A percentile compares a stretch with the other conserved stretches of the same genome.
Conservation (phyloP, 495 filamentous ascomycete species). For the Aspergillus ostianus region DNA sequence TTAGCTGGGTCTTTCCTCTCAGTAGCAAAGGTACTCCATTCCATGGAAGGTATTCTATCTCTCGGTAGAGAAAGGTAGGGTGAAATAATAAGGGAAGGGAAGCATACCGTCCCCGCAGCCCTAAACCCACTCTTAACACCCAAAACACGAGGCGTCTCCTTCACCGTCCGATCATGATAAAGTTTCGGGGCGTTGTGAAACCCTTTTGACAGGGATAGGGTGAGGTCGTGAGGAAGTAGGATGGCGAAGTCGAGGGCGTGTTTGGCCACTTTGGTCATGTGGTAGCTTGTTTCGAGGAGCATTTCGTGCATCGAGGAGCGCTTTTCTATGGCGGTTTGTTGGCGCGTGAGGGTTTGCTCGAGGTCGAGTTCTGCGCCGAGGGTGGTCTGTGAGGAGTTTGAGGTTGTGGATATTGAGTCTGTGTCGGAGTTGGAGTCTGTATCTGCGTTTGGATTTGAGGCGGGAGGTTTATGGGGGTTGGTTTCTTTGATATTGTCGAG, state of each 20-base stretch:
- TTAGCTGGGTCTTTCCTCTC: no score
- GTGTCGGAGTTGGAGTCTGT: not conserved
- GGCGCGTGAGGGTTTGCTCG: conserved; percentile 10
- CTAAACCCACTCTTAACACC: conserved; percentile 65
- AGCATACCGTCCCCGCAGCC: conserved; percentile 54
- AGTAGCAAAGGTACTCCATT: not conserved
- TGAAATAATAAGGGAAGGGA: not conserved
- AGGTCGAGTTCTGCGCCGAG: not conserved
- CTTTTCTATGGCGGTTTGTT: conserved; percentile 3
- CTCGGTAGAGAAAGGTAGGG: not conserved
- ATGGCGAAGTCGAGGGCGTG: conserved; percentile 70
- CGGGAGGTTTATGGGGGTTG: no score
- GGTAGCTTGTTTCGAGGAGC: conserved; percentile 21
- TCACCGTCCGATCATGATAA: conserved; percentile 74
- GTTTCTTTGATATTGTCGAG: no score
- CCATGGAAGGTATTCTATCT: no score
- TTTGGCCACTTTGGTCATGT: conserved; percentile 42
- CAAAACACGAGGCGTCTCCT: conserved; percentile 66
- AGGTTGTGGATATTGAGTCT: not conserved
- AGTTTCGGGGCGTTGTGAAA: conserved; percentile 83
- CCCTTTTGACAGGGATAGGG: conserved; percentile 72
- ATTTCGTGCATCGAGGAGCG: conserved; percentile 11
- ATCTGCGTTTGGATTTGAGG: not conserved
- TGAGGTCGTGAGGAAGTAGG: conserved; percentile 77
- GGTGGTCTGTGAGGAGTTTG: no score